Evolutionary conservation across 2,329 filamentous ascomycete species (phyloP).

Genomic region (Neofusicoccum kwambonambiense): DNA sequence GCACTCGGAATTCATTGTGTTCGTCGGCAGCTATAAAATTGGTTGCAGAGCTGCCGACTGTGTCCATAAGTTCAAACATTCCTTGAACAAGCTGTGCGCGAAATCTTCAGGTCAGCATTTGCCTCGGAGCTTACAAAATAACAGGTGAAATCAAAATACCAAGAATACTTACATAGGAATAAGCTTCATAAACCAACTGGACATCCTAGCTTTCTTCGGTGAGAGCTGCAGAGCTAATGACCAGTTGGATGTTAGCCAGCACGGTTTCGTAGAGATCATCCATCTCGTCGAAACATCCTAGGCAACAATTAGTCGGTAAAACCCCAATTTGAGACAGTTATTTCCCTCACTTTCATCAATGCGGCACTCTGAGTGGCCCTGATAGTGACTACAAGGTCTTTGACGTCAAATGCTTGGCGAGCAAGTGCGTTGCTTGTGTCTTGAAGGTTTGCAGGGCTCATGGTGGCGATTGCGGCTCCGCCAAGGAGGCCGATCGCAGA

Average conservation of each 20-base stretch:
- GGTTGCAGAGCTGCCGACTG: not conserved
- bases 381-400: constrained; percentile 12
- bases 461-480: not conserved
- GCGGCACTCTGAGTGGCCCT: not conserved
- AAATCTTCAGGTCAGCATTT: too few species aligned
- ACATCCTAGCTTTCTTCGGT: not conserved
- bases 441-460: constrained; percentile 4
- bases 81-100: constrained; percentile 3
- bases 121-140: too few species aligned
- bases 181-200: constrained; percentile 11
- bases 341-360: not conserved
- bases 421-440: constrained; percentile 1
- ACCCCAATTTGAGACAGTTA: fast-evolving
- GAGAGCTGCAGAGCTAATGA: not conserved
- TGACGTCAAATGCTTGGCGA: constrained; percentile 1
- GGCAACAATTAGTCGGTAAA: not conserved
- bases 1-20: constrained; percentile 11
- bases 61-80: constrained; percentile 11
- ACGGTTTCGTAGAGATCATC: constrained; percentile 8
- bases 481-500: not conserved
- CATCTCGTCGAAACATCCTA: constrained; percentile 14
- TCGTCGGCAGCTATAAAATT: not conserved
- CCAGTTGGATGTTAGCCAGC: not conserved
- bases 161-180: not conserved
- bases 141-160: too few species aligned